Evolutionary conservation across 305 asterid species (phyloP), one percentile per base, ranked within the genome.

Genomic region (Fraxinus nigra): DNA sequence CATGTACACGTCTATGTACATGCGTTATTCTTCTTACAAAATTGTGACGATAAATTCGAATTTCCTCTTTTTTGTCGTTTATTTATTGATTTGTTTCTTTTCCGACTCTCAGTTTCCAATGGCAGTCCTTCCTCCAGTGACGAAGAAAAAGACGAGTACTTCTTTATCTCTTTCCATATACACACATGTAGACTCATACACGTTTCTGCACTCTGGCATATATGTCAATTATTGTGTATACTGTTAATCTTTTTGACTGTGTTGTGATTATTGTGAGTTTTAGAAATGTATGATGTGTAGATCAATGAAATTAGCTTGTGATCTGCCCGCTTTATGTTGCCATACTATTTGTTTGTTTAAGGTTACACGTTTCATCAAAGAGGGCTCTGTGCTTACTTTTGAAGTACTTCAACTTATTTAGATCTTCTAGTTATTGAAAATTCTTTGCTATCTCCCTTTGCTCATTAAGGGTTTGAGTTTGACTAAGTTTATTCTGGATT

Each of bases 321-420:
- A 88, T 89, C 87, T 83, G 89, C 89, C 87, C 82, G 89, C 70
- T 86, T 74, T 72, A 65, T 87, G 82, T 56, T 82, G 73, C 70
- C 73, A 56, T 85, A 18, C 80, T 73, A 77, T 61, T 76, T 46
- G 79, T 84, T 72, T 35, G 14, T 75, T 77, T 72, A 34, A 22
- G 20, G 35, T 10, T 67, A 9, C 73, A 67, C 38, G 77, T 63
- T 30, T 76, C 26, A 22, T 76, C 26, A 28, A 22, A 65, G 67
- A 18, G 56, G 75, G 38, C 77, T 75, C 77, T 20, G 69, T 81
- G 69, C 72, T 82, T 77, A 33, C 80, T 84, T 78, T 40, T 78
- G 33, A 67, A 13, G 70, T 48, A 59, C 81, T 22, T 72, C 16
- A 61, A 79, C 56, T 61, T 7, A 40, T 65, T 83, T 80, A 82